Conservation (phyloP, 306 rosid species). For the Ormosia semicastrata region DNA sequence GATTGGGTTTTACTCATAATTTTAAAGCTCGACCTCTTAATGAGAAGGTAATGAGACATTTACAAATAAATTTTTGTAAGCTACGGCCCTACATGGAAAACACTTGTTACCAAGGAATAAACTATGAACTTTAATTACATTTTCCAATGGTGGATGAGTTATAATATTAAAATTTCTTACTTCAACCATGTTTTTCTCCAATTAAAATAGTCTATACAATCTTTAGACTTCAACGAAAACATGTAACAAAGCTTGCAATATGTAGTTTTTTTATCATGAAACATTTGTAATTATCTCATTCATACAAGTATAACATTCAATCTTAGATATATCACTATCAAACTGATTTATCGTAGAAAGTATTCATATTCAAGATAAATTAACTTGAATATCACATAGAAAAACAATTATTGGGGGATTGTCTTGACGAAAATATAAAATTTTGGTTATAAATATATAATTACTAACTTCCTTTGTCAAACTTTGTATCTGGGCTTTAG, state of each 20-base stretch:
- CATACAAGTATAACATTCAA: background rate
- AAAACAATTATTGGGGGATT: background rate
- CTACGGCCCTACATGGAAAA: background rate
- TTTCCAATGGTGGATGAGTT: background rate
- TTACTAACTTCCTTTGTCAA: background rate
- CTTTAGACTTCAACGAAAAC: slow-evolving; percentile 1
- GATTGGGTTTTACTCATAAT: slow-evolving; percentile 43
- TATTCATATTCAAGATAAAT: background rate
- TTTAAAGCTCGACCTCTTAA: slow-evolving; percentile 71
- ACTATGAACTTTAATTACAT: background rate
- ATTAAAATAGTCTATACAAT: slow-evolving; percentile 1
- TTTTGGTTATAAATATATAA: background rate
- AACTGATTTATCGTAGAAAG: background rate
- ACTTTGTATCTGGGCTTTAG: background rate
- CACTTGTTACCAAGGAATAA: background rate
- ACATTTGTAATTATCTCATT: background rate
- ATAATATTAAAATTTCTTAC: background rate
- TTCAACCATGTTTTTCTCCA: background rate
- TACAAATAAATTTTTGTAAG: background rate
- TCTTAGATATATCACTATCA: background rate
- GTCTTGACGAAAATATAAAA: background rate
- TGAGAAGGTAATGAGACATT: slow-evolving; percentile 61
- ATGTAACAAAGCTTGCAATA: background rate
- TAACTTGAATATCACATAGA: background rate
- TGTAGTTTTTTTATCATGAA: background rate